Percentiles rank a stretch among this genome's conserved stretches.
Evolutionary conservation across 768 basidiomycete genomes (phyloP).

Genomic region (Serendipita indica): DNA sequence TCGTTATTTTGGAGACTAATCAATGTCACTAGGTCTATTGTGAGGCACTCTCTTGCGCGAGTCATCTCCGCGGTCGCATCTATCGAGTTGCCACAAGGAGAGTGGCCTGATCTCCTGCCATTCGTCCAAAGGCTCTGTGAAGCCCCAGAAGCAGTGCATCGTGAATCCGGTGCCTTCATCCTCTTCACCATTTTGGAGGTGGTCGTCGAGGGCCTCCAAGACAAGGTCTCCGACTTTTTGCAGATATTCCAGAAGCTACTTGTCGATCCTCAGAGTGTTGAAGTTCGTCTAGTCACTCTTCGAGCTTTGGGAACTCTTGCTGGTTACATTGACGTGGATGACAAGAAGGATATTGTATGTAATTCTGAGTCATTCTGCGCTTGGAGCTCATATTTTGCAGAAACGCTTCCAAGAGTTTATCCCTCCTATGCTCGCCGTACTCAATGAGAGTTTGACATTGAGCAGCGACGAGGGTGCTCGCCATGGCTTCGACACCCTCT

Average conservation of each 20-base stretch:
- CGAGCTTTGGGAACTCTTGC: slow-evolving; percentile 84
- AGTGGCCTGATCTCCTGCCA: slow-evolving; percentile 79
- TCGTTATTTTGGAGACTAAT: slow-evolving; percentile 8
- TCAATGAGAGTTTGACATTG: slow-evolving; percentile 65
- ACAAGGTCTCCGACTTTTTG: slow-evolving; percentile 59
- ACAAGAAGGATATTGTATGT: slow-evolving; percentile 75
- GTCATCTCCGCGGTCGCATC: slow-evolving; percentile 86
- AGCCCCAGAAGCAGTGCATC: slow-evolving; percentile 52
- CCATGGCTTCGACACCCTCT: slow-evolving; percentile 87
- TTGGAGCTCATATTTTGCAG: slow-evolving; percentile 25
- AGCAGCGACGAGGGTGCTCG: slow-evolving; percentile 71
- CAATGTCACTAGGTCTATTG: slow-evolving; percentile 48
- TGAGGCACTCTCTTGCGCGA: slow-evolving; percentile 84
- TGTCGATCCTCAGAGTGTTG: slow-evolving; percentile 68
- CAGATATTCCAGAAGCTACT: slow-evolving; percentile 61
- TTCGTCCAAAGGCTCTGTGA: slow-evolving; percentile 69
- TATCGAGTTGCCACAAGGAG: slow-evolving; percentile 63
- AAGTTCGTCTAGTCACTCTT: slow-evolving; percentile 83
- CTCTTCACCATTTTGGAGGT: slow-evolving; percentile 84
- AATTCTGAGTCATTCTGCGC: not conserved
- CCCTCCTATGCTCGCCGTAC: slow-evolving; percentile 76
- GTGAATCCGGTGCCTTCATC: slow-evolving; percentile 86
- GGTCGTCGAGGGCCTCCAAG: slow-evolving; percentile 78
- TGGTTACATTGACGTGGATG: slow-evolving; percentile 78
- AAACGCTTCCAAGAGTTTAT: slow-evolving; percentile 78